Percentiles rank a stretch among this genome's conserved stretches.
phyloP scores from a whole-genome alignment of 305 asterid species.

The Plantago coronopus region DNA sequence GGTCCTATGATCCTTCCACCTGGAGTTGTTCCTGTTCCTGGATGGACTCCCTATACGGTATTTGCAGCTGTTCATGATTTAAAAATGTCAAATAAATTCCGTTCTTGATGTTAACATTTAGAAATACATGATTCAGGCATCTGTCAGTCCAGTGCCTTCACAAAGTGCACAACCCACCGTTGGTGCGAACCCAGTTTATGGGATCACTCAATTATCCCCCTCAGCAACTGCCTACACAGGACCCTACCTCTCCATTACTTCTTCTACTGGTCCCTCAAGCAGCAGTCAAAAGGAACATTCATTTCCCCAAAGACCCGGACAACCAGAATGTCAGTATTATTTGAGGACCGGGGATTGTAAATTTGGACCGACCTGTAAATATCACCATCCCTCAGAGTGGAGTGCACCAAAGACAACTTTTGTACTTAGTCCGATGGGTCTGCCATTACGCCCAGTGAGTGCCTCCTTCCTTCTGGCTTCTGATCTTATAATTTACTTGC shows the following conservation, averaged over 20 bases:
- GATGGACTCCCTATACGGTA: conserved; percentile 90
- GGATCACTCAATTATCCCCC: conserved; percentile 67
- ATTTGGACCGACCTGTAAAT: conserved; percentile 81
- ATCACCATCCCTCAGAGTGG: conserved; percentile 83
- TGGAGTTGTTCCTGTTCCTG: conserved; percentile 71
- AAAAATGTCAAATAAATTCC: neutral
- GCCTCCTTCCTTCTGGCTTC: conserved; percentile 13
- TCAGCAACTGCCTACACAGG: conserved; percentile 79
- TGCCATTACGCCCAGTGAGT: conserved; percentile 87
- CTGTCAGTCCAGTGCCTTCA: conserved; percentile 53
- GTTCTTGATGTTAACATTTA: conserved; percentile 20
- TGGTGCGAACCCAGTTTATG: conserved; percentile 59
- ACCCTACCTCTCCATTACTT: conserved; percentile 47
- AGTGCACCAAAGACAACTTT: conserved; percentile 46
- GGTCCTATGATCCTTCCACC: conserved; percentile 77
- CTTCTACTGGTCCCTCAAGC: conserved; percentile 64
- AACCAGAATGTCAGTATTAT: conserved; percentile 80
- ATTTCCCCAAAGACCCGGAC: conserved; percentile 85
- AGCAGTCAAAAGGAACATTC: conserved; percentile 51
- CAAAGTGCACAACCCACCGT: conserved; percentile 51
- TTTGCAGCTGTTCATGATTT: conserved; percentile 21
- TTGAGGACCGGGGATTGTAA: conserved; percentile 83
- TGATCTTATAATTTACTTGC: neutral
- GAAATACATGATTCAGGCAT: conserved; percentile 42
- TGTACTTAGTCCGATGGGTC: conserved; percentile 73